phyloP scores from a whole-genome alignment of 2,329 filamentous ascomycete species.

The Penicillium sp. region DNA sequence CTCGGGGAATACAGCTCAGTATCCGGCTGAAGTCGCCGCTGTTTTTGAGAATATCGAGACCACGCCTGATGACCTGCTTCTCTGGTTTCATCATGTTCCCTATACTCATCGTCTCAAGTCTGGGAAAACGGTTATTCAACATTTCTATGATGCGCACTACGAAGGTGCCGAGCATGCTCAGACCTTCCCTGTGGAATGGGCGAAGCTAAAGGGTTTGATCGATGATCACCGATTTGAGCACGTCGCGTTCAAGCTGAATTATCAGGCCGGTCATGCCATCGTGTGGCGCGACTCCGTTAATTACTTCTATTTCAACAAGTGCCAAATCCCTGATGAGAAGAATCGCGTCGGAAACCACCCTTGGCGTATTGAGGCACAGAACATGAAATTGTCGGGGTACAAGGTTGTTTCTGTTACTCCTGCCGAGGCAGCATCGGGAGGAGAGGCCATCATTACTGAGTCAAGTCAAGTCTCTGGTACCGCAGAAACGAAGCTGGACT shows the following conservation, averaged over 20 bases:
- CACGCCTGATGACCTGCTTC: slow-evolving; percentile 66
- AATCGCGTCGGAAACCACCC: slow-evolving; percentile 62
- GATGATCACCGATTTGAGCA: slow-evolving; percentile 42
- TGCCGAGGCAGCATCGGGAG: slow-evolving; percentile 60
- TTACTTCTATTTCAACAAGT: slow-evolving; percentile 64
- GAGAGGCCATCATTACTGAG: slow-evolving; percentile 56
- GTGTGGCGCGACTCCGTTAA: slow-evolving; percentile 70
- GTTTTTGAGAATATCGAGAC: slow-evolving; percentile 62
- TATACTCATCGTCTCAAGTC: slow-evolving; percentile 65
- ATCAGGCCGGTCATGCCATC: slow-evolving; percentile 68
- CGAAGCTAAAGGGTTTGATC: slow-evolving; percentile 21
- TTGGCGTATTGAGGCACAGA: slow-evolving; percentile 69
- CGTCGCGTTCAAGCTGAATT: slow-evolving; percentile 59
- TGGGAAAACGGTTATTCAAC: slow-evolving; percentile 67
- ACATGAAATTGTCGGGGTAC: slow-evolving; percentile 64
- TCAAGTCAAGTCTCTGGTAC: slow-evolving; percentile 55
- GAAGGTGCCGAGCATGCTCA: slow-evolving; percentile 61
- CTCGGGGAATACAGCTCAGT: slow-evolving; percentile 66
- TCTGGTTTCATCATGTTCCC: slow-evolving; percentile 75
- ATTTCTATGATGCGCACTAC: slow-evolving; percentile 67
- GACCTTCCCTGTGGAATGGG: slow-evolving; percentile 45
- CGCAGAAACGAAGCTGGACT: slow-evolving; percentile 49
- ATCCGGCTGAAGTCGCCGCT: slow-evolving; percentile 60
- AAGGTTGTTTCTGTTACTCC: slow-evolving; percentile 55
- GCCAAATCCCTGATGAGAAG: slow-evolving; percentile 58